phyloP scores from a whole-genome alignment of 352 stramenopile species.

The Plasmopara muralis region DNA sequence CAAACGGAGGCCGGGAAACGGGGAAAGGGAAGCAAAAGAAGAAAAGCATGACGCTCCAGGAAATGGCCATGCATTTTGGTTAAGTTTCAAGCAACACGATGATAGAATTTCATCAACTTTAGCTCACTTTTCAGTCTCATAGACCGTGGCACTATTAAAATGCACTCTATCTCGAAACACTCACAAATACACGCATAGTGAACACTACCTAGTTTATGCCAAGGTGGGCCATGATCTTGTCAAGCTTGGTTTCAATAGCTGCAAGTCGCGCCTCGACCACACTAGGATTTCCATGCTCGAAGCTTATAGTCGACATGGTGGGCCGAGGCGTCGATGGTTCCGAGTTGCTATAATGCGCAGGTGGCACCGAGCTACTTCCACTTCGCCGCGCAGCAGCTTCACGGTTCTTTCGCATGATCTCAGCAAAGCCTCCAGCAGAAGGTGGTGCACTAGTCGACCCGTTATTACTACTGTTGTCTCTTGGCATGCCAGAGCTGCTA shows the following conservation, averaged over 20 bases:
- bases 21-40: slow-evolving; percentile 82
- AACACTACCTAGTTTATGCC: slow-evolving; percentile 39
- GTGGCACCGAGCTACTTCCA: slow-evolving; percentile 10
- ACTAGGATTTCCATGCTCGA: slow-evolving; percentile 19
- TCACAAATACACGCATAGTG: not conserved
- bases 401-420: slow-evolving; percentile 88
- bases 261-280: slow-evolving; percentile 55
- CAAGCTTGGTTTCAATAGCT: slow-evolving; percentile 79
- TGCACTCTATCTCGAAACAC: slow-evolving; percentile 1
- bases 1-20: slow-evolving; percentile 19
- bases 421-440: slow-evolving; percentile 63
- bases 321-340: slow-evolving; percentile 49
- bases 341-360: slow-evolving; percentile 29
- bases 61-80: slow-evolving; percentile 78
- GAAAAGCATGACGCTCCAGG: slow-evolving; percentile 69
- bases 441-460: slow-evolving; percentile 3
- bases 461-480: slow-evolving; percentile 19
- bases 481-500: slow-evolving; percentile 27
- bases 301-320: slow-evolving; percentile 8
- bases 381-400: slow-evolving; percentile 67
- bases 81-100: slow-evolving; percentile 30
- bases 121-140: not conserved
- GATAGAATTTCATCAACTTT: not conserved
- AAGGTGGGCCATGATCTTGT: slow-evolving; percentile 86
- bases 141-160: not conserved